Conservation (phyloP, 75 land plant genomes). For the Larix kaempferi region DNA sequence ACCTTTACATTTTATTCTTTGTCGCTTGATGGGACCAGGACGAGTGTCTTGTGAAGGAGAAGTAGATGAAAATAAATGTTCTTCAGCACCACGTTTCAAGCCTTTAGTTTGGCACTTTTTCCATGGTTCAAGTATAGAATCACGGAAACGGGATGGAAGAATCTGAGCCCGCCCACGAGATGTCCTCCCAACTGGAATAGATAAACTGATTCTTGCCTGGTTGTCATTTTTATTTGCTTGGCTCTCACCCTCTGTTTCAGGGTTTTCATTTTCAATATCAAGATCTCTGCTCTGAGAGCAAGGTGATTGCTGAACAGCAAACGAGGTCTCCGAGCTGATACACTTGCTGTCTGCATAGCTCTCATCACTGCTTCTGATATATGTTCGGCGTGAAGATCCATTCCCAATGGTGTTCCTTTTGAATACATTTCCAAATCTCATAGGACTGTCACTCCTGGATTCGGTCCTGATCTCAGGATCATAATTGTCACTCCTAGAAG, state of each 20-base stretch:
- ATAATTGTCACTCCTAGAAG: constrained; percentile 3
- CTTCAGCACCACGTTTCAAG: constrained; percentile 6
- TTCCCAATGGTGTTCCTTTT: background rate
- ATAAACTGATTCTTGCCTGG: background rate
- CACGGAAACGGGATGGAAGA: constrained; percentile 39
- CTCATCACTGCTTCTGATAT: background rate
- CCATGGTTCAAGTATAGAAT: constrained; percentile 42
- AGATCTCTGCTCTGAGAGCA: constrained; percentile 1
- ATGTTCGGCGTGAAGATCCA: background rate
- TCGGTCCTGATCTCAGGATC: constrained; percentile 7
- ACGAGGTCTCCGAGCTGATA: constrained; percentile 3
- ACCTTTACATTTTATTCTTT: background rate
- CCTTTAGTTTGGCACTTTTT: constrained; percentile 27
- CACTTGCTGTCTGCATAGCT: constrained; percentile 9
- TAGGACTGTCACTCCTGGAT: constrained; percentile 1
- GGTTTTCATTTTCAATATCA: background rate
- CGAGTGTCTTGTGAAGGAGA: background rate
- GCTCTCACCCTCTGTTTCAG: constrained; percentile 3
- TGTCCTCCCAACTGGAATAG: constrained; percentile 22
- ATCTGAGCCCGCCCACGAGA: constrained; percentile 47
- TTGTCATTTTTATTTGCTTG: background rate
- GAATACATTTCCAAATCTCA: constrained; percentile 8
- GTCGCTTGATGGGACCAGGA: background rate
- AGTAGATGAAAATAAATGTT: background rate
- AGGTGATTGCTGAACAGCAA: background rate